Evolutionary conservation across 2,329 filamentous ascomycete species (phyloP).

Genomic region (Paecilomyces fulvus): DNA sequence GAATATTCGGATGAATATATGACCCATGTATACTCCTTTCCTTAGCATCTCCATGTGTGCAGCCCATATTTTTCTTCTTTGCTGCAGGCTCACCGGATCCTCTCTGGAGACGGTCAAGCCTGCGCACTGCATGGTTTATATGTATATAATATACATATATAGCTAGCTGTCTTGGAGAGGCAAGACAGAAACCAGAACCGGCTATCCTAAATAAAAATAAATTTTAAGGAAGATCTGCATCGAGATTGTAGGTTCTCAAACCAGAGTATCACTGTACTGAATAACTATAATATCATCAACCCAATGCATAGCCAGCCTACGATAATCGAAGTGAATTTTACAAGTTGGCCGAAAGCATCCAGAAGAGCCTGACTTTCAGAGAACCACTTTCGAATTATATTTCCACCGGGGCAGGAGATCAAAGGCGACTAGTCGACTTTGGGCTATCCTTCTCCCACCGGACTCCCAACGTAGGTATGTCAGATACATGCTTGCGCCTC

Average conservation of each 20-base stretch:
- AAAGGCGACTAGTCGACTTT: too few species aligned
- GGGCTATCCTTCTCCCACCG: too few species aligned
- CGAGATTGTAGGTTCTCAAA: neutral
- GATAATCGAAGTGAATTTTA: too few species aligned
- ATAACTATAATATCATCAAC: too few species aligned
- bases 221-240: neutral
- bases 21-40: neutral
- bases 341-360: too few species aligned
- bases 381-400: too few species aligned
- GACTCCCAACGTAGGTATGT: too few species aligned
- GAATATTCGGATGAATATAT: neutral
- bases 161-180: neutral
- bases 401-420: too few species aligned
- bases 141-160: neutral
- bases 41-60: neutral
- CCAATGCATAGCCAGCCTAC: too few species aligned
- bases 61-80: neutral
- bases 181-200: neutral
- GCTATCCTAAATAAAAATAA: neutral
- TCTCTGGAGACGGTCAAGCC: neutral
- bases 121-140: neutral
- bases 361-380: too few species aligned
- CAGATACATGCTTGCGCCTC: too few species aligned
- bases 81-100: neutral
- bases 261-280: too few species aligned